These are phyloP conservation scores for Pestalotiopsis sp. DNA, from an alignment of 2,329 filamentous ascomycete genomes.

Conservation along the genomic window DNA sequence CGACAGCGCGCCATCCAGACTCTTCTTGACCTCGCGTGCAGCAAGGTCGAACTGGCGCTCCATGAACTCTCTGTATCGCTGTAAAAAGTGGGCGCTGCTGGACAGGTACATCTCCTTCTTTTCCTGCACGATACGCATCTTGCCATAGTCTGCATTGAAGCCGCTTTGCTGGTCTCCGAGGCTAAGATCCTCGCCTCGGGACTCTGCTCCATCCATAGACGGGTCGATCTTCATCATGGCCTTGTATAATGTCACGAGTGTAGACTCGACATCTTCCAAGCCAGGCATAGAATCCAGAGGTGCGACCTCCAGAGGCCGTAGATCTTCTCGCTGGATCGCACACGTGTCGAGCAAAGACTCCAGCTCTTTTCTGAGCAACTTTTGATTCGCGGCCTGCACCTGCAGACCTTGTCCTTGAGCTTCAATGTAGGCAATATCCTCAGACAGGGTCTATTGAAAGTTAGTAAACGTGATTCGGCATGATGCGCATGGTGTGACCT, in stretches of 20 bases:
- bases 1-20: constrained; percentile 61
- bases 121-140: constrained; percentile 92
- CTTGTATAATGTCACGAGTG: constrained; percentile 82
- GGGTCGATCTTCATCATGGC: constrained; percentile 95
- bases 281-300: constrained; percentile 73
- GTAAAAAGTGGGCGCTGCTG: constrained; percentile 77
- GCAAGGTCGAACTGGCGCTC: constrained; percentile 78
- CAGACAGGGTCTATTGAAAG: constrained; percentile 76
- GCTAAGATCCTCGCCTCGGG: constrained; percentile 52
- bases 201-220: constrained; percentile 61
- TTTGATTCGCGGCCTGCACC: constrained; percentile 96
- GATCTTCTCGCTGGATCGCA: constrained; percentile 77
- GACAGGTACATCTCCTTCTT: constrained; percentile 88
- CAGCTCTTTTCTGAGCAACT: constrained; percentile 86
- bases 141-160: constrained; percentile 75
- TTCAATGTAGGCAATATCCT: constrained; percentile 97
- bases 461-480: constrained; percentile 24
- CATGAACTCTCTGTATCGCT: constrained; percentile 81
- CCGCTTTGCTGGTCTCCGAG: constrained; percentile 48
- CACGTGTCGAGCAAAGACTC: constrained; percentile 89
- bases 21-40: constrained; percentile 69
- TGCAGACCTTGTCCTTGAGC: constrained; percentile 96
- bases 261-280: constrained; percentile 75
- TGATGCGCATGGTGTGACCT: constrained; percentile 35
- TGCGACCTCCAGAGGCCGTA: constrained; percentile 73